Evolutionary conservation across 2,329 filamentous ascomycete genomes (phyloP), one percentile per base, ranked within the genome.

Genomic region (Cylindrodendrum hubeiense): DNA sequence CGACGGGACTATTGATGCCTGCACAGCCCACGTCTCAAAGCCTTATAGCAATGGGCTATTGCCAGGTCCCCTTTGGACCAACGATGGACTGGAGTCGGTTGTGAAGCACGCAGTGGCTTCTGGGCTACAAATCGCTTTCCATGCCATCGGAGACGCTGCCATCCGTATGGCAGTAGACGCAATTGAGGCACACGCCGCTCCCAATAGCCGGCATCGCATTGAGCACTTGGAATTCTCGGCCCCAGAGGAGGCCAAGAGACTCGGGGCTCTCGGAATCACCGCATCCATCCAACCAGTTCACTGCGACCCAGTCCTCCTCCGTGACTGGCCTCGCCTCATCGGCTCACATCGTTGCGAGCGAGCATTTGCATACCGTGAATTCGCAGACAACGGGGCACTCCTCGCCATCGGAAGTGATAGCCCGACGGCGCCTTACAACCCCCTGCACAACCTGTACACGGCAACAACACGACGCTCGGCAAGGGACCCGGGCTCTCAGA

Each of bases 1-100:
- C 70, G 88, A 90, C 68, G 88, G 88, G 15, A 86, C 89, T n/a
- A 80, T 90, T 39, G 88, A 90, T 68, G 85, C 85, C 5, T 90
- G 87, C 74, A 90, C 88, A 2, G 88, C 88, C 0, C 84, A 83
- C 0, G 78, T 90, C 5, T 77, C 80, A 10, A 81, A 88, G 69
- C 87, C 87, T 0, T 90, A 90, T 72, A 49, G 49, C 9, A 51
- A 33, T 17, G 61, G 49, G 9, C 26, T 33, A 17, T 49, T 43
- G 17, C 49, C 41, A 19, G 49, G 43, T 19, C 50, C 55, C 10
- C 12, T 64, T 9, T 64, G 61, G 61, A 64, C 26, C 2, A 49
- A 44, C 34, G 26, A 22, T n/a, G 49, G 52, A 8, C 49, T 64
- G 15, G 55, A 54, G 55, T 30, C 41, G 10, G 49, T 54, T 9